A percentile compares a stretch with the other conserved stretches of the same genome.
These are phyloP conservation scores for Letharia lupina DNA, from an alignment of 495 filamentous ascomycete species.

Conservation along the genomic window DNA sequence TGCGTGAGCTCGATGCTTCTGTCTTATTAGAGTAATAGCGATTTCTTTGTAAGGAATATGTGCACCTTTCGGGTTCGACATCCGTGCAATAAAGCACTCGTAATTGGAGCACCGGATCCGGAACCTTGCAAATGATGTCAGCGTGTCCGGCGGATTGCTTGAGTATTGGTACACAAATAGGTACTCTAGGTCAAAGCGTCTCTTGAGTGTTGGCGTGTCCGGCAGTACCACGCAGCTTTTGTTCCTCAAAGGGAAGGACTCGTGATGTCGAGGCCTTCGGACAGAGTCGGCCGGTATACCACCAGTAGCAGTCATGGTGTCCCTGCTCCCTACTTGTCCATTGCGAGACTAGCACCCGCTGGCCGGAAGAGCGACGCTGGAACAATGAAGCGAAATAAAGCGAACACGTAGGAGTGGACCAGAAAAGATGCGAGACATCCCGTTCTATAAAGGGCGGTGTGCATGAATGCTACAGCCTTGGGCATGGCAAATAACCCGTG, in stretches of 20 bases:
- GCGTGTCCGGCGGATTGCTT: not conserved
- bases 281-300: not conserved
- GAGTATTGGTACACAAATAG: not conserved
- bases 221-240: not conserved
- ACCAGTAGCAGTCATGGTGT: conserved; percentile 1
- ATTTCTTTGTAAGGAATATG: not conserved
- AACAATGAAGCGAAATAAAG: not conserved
- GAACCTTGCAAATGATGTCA: not conserved
- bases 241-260: not conserved
- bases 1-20: not conserved
- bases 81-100: not conserved
- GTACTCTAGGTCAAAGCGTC: not conserved
- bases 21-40: not conserved
- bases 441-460: conserved; percentile 9
- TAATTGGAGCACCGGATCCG: not conserved
- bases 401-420: not conserved
- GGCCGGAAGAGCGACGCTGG: conserved; percentile 2
- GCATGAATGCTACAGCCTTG: conserved; percentile 7
- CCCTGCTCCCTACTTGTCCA: conserved; percentile 2
- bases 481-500: not conserved
- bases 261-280: not conserved
- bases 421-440: conserved; percentile 10
- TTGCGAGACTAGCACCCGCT: conserved; percentile 8
- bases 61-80: not conserved
- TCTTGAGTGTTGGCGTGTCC: not conserved